A percentile compares a stretch with the other conserved stretches of the same genome.
These are phyloP conservation scores for Fagopyrum homotropicum DNA, from an alignment of 148 eudicot genomes.

Conservation along the genomic window DNA sequence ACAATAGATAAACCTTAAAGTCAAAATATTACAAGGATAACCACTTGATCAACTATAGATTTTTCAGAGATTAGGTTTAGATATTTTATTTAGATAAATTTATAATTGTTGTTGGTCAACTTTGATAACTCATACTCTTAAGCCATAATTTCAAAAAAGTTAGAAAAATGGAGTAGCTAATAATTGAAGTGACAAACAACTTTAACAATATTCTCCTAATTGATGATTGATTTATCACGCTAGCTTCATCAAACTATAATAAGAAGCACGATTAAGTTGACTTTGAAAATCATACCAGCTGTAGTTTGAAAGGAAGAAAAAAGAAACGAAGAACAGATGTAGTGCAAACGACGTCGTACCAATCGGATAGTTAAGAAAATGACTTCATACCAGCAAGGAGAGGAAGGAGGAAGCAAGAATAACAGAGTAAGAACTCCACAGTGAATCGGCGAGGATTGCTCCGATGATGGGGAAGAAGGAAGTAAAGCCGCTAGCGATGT, in stretches of 20 bases:
- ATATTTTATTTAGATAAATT: too few relatives aligned
- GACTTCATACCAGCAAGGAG: conserved; percentile 35
- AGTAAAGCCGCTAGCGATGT: conserved; percentile 35
- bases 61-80: too few relatives aligned
- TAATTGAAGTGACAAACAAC: neutral
- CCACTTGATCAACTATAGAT: too few relatives aligned
- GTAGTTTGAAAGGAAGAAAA: too few relatives aligned
- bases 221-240: too few relatives aligned
- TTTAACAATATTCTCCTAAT: too few relatives aligned
- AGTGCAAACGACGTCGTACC: neutral
- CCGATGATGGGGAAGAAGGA: conserved; percentile 47
- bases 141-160: too few relatives aligned
- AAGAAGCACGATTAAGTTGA: neutral
- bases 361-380: neutral
- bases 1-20: too few relatives aligned
- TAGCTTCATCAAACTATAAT: neutral
- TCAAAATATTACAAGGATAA: too few relatives aligned
- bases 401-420: conserved; percentile 29
- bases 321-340: neutral
- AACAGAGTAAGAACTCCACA: conserved; percentile 37
- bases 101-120: too few relatives aligned
- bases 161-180: too few relatives aligned
- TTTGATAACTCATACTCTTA: too few relatives aligned
- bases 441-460: conserved; percentile 50
- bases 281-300: neutral